Evolutionary conservation across 495 filamentous ascomycete species (phyloP).

Genomic region (Aspergillus funiculosus): DNA sequence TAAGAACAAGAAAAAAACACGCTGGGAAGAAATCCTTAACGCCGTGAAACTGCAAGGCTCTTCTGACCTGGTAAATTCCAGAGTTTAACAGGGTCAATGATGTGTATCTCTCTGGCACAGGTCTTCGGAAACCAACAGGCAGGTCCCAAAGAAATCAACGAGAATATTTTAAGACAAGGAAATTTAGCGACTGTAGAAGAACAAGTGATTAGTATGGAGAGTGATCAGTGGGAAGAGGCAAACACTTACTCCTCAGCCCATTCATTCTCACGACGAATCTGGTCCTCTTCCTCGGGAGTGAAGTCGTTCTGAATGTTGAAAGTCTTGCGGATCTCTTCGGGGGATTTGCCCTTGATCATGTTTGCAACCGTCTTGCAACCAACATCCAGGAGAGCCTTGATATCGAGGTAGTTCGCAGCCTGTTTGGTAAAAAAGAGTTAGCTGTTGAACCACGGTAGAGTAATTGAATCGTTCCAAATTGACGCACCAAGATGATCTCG

Average conservation of each 20-base stretch:
- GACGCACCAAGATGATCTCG: slow-evolving; percentile 90
- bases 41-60: slow-evolving; percentile 14
- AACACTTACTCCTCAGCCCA: slow-evolving; percentile 63
- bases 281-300: slow-evolving; percentile 67
- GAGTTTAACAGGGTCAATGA: slow-evolving; percentile 2
- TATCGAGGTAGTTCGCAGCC: slow-evolving; percentile 70
- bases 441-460: too few species aligned
- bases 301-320: slow-evolving; percentile 75
- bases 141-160: slow-evolving; percentile 9
- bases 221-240: background rate
- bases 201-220: slow-evolving; percentile 13
- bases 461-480: background rate
- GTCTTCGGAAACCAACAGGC: slow-evolving; percentile 3
- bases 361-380: slow-evolving; percentile 67
- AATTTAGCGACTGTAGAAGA: slow-evolving; percentile 35
- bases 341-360: slow-evolving; percentile 69
- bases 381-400: slow-evolving; percentile 61
- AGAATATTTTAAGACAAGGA: background rate
- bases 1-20: slow-evolving; percentile 2
- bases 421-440: slow-evolving; percentile 18
- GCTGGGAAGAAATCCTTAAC: slow-evolving; percentile 16
- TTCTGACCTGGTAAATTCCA: slow-evolving; percentile 3
- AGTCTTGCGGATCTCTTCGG: slow-evolving; percentile 69
- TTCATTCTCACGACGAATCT: slow-evolving; percentile 66
- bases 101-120: background rate